These are phyloP conservation scores for Giardia muris DNA, from an alignment of 208 protist genomes.

Conservation along the genomic window DNA sequence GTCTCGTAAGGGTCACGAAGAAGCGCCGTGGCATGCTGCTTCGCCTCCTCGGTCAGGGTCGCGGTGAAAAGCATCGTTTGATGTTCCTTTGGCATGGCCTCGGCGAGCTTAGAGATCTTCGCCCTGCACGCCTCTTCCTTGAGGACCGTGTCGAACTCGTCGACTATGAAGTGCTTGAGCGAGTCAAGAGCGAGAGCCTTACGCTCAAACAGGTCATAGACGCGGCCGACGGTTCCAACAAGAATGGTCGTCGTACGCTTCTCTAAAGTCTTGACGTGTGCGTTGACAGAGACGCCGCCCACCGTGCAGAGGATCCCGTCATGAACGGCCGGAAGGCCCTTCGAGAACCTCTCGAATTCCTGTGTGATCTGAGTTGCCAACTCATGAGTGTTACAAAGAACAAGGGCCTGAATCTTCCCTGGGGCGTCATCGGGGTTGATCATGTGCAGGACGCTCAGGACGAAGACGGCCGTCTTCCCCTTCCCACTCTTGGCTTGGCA, in stretches of 20 bases:
- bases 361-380: constrained; percentile 28
- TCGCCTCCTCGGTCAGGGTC: constrained; percentile 81
- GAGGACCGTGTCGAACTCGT: constrained; percentile 94
- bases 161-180: constrained; percentile 90
- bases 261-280: not conserved
- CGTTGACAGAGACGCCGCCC: not conserved
- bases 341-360: constrained; percentile 25
- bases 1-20: constrained; percentile 81
- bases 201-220: constrained; percentile 40
- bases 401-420: not conserved
- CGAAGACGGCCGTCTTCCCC: constrained; percentile 99
- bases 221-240: constrained; percentile 41
- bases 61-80: constrained; percentile 95
- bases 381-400: constrained; percentile 33
- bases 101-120: constrained; percentile 90
- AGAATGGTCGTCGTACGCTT: constrained; percentile 32
- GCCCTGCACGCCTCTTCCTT: constrained; percentile 69
- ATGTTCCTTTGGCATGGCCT: constrained; percentile 78
- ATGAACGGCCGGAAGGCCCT: not conserved
- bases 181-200: constrained; percentile 64
- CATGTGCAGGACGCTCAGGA: constrained; percentile 86
- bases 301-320: not conserved
- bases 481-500: constrained; percentile 98
- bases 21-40: constrained; percentile 82
- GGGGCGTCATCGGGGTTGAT: constrained; percentile 64